Evolutionary conservation across 129 eudicot genomes (phyloP).

Genomic region (Artemisia tridentata): DNA sequence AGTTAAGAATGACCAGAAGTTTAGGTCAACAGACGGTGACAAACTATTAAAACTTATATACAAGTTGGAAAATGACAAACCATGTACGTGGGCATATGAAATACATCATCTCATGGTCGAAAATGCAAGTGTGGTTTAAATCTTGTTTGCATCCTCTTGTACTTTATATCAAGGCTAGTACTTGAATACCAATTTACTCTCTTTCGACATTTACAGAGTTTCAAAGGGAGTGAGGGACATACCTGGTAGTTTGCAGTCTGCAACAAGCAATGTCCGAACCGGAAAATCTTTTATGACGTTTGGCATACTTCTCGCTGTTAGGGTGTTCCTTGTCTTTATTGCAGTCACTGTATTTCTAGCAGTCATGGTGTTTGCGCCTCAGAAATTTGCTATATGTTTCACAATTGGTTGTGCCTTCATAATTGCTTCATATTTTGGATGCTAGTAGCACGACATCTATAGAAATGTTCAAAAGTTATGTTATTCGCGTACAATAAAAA

Average conservation of each 20-base stretch:
- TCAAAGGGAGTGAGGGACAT: constrained; percentile 81
- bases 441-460: constrained; percentile 72
- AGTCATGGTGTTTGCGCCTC: constrained; percentile 91
- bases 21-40: no score
- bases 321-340: constrained; percentile 79
- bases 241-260: constrained; percentile 82
- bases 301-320: constrained; percentile 70
- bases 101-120: background rate
- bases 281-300: constrained; percentile 72
- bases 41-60: no score
- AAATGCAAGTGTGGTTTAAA: constrained; percentile 7
- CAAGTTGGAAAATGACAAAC: background rate
- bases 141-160: constrained; percentile 12
- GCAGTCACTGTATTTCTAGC: constrained; percentile 92
- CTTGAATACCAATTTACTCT: no score
- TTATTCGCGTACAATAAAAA: no score
- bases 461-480: constrained; percentile 21
- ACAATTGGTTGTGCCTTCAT: constrained; percentile 80
- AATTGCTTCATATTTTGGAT: constrained; percentile 84
- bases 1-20: no score
- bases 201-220: constrained; percentile 45
- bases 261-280: constrained; percentile 72
- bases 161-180: background rate
- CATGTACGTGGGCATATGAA: background rate
- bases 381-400: constrained; percentile 86